Conservation (phyloP, 2,329 filamentous ascomycete genomes). For the Aspergillus sp. region DNA sequence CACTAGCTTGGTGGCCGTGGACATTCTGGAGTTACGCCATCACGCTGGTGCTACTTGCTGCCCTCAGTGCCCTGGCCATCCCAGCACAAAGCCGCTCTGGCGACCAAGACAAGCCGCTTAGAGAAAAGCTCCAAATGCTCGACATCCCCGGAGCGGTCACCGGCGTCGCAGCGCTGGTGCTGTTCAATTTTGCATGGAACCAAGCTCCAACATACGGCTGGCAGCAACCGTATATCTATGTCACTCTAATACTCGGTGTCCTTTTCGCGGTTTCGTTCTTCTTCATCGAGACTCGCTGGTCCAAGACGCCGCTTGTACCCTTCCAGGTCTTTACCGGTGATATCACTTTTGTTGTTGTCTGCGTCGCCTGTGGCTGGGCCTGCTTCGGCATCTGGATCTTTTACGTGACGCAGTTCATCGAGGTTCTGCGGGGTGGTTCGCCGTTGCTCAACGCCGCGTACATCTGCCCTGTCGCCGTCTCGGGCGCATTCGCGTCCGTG, state of each 20-base stretch:
- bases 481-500: neutral
- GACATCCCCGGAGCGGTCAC: constrained; percentile 39
- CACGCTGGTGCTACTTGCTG: constrained; percentile 24
- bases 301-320: constrained; percentile 54
- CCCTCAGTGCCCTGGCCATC: constrained; percentile 31
- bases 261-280: constrained; percentile 53
- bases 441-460: constrained; percentile 15
- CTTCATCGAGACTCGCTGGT: constrained; percentile 42
- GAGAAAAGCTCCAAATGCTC: constrained; percentile 12
- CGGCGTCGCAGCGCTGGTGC: constrained; percentile 53
- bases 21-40: constrained; percentile 39
- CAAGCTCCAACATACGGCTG: constrained; percentile 59
- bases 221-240: constrained; percentile 52
- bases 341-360: constrained; percentile 32
- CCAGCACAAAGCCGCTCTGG: constrained; percentile 1
- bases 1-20: constrained; percentile 51
- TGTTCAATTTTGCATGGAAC: constrained; percentile 66
- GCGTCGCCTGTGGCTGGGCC: constrained; percentile 37
- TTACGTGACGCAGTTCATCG: constrained; percentile 33
- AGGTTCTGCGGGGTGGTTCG: constrained; percentile 16
- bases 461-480: neutral
- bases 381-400: constrained; percentile 39
- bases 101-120: constrained; percentile 4
- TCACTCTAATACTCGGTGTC: constrained; percentile 54
- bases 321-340: constrained; percentile 34